Evolutionary conservation across 139 green algal species (phyloP).

Genomic region (Limnomonas spitsbergensis): DNA sequence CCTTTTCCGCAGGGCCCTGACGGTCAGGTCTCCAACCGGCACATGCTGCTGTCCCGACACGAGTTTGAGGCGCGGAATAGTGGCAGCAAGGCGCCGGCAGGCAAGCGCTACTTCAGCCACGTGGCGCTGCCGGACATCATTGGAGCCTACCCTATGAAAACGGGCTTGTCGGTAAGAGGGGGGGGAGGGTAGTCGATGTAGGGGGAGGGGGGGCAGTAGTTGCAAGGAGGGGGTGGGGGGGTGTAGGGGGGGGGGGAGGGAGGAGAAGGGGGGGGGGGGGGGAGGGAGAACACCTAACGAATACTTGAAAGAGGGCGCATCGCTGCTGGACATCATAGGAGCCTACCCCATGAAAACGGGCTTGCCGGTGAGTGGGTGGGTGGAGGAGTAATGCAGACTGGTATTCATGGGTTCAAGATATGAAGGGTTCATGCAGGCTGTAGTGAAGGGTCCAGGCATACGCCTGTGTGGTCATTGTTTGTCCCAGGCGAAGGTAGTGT

Average conservation of each 20-base stretch:
- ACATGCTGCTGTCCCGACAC: slow-evolving; percentile 51
- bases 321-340: slow-evolving; percentile 78
- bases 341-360: slow-evolving; percentile 59
- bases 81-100: slow-evolving; percentile 41
- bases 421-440: too few species aligned
- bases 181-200: background rate
- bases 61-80: slow-evolving; percentile 66
- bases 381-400: background rate
- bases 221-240: too few species aligned
- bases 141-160: slow-evolving; percentile 56
- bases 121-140: slow-evolving; percentile 80
- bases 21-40: slow-evolving; percentile 21
- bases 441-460: too few species aligned
- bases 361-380: slow-evolving; percentile 14
- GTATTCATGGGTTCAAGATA: too few species aligned
- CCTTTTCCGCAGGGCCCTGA: background rate
- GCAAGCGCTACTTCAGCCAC: slow-evolving; percentile 88
- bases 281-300: too few species aligned
- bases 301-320: too few species aligned
- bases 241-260: too few species aligned
- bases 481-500: too few species aligned
- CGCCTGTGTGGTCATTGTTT: too few species aligned
- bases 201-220: background rate
- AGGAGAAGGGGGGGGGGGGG: too few species aligned
- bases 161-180: slow-evolving; percentile 25